A percentile compares a stretch with the other conserved stretches of the same genome.
phyloP scores from a whole-genome alignment of 257 asterid genomes.

The Solanum neorickii region DNA sequence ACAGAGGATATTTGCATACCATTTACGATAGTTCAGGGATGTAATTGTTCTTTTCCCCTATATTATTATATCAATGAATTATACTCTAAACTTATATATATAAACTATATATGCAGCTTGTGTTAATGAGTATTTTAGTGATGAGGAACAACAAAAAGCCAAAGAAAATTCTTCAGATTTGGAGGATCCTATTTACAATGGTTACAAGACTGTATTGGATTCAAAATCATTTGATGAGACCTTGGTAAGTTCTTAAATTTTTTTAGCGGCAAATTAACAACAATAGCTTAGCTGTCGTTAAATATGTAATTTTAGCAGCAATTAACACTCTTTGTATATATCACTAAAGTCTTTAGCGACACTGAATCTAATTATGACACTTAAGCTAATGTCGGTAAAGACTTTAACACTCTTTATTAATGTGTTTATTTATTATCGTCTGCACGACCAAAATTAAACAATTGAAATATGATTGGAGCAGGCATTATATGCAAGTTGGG shows the following conservation, averaged over 20 bases:
- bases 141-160: slow-evolving; percentile 2
- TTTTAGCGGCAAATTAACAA: too few species aligned
- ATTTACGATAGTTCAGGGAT: too few species aligned
- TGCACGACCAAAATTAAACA: neutral
- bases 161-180: slow-evolving; percentile 15
- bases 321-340: too few species aligned
- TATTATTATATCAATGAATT: neutral
- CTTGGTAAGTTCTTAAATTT: slow-evolving; percentile 3
- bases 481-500: slow-evolving; percentile 98
- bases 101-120: slow-evolving; percentile 37
- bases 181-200: slow-evolving; percentile 31
- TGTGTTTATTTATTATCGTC: too few species aligned
- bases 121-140: slow-evolving; percentile 22
- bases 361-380: too few species aligned
- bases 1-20: too few species aligned
- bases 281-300: too few species aligned
- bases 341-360: too few species aligned
- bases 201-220: slow-evolving; percentile 27
- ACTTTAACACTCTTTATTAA: too few species aligned
- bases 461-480: neutral
- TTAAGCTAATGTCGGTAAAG: too few species aligned
- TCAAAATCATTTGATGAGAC: slow-evolving; percentile 32
- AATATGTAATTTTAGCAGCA: too few species aligned
- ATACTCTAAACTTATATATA: neutral
- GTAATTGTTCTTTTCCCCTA: too few species aligned